These are phyloP conservation scores for Favolaschia claudopus DNA, from an alignment of 768 basidiomycete genomes.

Conservation along the genomic window DNA sequence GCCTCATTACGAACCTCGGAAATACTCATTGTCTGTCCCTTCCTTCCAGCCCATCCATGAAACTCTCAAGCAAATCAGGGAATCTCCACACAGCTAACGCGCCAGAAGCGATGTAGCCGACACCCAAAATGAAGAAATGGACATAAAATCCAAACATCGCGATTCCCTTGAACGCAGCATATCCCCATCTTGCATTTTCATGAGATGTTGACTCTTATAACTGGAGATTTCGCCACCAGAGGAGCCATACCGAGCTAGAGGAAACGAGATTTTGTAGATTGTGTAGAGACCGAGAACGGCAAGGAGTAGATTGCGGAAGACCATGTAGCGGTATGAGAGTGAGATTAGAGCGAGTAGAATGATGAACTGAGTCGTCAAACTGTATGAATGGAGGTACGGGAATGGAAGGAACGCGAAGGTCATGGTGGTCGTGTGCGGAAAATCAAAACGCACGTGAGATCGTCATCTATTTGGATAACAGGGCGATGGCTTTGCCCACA, in stretches of 20 bases:
- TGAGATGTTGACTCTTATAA: neutral
- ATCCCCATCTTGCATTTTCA: slow-evolving; percentile 25
- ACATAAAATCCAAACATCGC: slow-evolving; percentile 46
- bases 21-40: too few relatives aligned
- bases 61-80: slow-evolving; percentile 18
- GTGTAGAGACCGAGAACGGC: slow-evolving; percentile 36
- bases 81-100: slow-evolving; percentile 14
- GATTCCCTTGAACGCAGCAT: slow-evolving; percentile 37
- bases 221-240: neutral
- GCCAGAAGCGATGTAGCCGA: slow-evolving; percentile 32
- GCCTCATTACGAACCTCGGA: too few relatives aligned
- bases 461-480: too few relatives aligned
- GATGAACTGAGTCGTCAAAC: slow-evolving; percentile 16
- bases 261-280: slow-evolving; percentile 34
- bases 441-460: too few relatives aligned
- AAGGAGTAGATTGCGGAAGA: slow-evolving; percentile 38
- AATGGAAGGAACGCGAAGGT: slow-evolving; percentile 28
- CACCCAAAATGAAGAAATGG: slow-evolving; percentile 40
- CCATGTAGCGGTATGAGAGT: slow-evolving; percentile 40
- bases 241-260: slow-evolving; percentile 24
- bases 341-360: slow-evolving; percentile 31
- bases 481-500: too few relatives aligned
- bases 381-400: slow-evolving; percentile 16
- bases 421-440: slow-evolving; percentile 18
- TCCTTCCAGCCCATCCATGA: slow-evolving; percentile 26